Conservation (phyloP, 495 filamentous ascomycete species). For the Aspergillus sclerotiicarbonarius region DNA sequence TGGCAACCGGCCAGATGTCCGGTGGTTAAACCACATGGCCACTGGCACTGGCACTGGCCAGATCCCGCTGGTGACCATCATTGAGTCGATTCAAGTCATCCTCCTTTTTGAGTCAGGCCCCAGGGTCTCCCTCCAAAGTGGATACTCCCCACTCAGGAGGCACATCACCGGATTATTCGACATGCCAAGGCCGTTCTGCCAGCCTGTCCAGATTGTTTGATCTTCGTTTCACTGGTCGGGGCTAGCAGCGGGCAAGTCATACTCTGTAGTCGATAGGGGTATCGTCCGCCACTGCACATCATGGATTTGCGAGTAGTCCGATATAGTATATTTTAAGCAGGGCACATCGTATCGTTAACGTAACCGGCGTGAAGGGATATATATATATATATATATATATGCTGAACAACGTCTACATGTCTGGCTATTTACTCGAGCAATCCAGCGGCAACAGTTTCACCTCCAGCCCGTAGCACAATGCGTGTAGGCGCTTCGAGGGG, state of each 20-base stretch:
- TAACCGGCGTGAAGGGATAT: neutral
- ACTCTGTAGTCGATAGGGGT: neutral
- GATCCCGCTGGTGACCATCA: too few species aligned
- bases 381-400: neutral
- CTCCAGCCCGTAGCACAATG: conserved; percentile 76
- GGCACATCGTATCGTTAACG: neutral
- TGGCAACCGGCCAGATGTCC: too few species aligned
- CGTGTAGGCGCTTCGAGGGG: conserved; percentile 75
- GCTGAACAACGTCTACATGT: neutral
- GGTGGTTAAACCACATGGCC: too few species aligned
- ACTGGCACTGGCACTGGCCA: too few species aligned
- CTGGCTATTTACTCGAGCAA: conserved; percentile 59
- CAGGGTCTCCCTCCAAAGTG: conserved; percentile 1
- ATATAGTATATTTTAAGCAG: too few species aligned
- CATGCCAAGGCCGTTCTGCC: neutral
- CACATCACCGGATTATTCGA: neutral
- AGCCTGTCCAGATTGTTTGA: neutral
- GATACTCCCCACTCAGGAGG: conserved; percentile 5
- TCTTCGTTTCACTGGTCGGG: neutral
- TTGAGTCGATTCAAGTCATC: neutral
- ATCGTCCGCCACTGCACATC: too few species aligned
- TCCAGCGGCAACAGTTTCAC: conserved; percentile 83
- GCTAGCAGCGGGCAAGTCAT: neutral
- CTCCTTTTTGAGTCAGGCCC: neutral
- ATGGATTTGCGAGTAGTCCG: too few species aligned